Base-by-base conservation (phyloP, 306 rosid genomes). In the Vigna trinervia region DNA sequence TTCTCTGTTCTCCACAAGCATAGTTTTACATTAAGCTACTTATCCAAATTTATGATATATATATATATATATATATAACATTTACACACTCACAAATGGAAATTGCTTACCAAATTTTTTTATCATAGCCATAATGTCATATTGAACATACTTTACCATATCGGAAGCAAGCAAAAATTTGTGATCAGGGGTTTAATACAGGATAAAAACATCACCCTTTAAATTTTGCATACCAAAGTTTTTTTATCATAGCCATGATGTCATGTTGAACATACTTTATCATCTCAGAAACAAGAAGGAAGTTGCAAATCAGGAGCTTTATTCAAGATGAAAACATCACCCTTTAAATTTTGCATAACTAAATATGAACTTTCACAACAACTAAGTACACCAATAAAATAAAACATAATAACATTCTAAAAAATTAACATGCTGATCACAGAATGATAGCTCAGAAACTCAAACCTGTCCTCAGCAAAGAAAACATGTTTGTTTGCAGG, bases 401-500 rank as follows among this genome's bases (percentile, higher is more conserved):
- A 12, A 8, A 46, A 17, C 3, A 84, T 13, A 26, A 39, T 11
- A 38, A 36, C 34, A 51, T 62, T 41, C 4, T 0, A 11, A 58
- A 65, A 56, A 52, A 71, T 22, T 34, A 71, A 52, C 53, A 76
- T 61, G 38, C 13, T 66, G 11, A 20, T 53, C 48, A 73, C 51
- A 53, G 9, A 46, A 62, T 36, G 54, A 54, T 30, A 48, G 61
- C 38, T 60, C 36, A 61, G 50, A 61, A 61, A 78, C 54, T 60
- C 86, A 73, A 69, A 93, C 96, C 96, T 85, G 83, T 92, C 90
- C 61, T 92, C 95, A 19, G 95, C 92, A 85, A 78, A 90, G 82
- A 78, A 92, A 53, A 89, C 15, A 26, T 90, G 94, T 69, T 60
- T 82, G 68, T 78, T 85, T 8, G 87, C 71, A 15, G 84, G 88